Evolutionary conservation across 345 rosid genomes (phyloP).

Genomic region (Lepidium africanum): DNA sequence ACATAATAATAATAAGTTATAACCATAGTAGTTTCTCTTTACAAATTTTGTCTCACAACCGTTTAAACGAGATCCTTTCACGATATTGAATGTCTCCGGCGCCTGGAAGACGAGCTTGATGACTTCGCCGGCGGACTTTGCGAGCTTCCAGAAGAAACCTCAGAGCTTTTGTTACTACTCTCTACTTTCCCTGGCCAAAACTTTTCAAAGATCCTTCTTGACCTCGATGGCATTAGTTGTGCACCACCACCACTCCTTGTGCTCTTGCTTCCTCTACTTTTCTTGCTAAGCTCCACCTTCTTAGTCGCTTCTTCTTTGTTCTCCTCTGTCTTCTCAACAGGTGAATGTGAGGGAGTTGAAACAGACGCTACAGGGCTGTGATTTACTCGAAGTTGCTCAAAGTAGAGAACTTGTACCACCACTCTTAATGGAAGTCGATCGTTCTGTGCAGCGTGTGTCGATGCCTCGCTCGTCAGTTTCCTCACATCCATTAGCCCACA

Average conservation of each 20-base stretch:
- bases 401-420: slow-evolving; percentile 85
- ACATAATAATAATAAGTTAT: neutral
- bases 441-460: slow-evolving; percentile 82
- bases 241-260: slow-evolving; percentile 53
- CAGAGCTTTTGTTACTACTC: slow-evolving; percentile 48
- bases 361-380: slow-evolving; percentile 33
- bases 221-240: slow-evolving; percentile 78
- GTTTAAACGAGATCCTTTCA: neutral
- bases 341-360: slow-evolving; percentile 30
- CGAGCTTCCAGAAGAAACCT: slow-evolving; percentile 81
- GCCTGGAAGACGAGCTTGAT: slow-evolving; percentile 54
- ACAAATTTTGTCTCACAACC: neutral
- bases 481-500: slow-evolving; percentile 76
- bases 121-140: slow-evolving; percentile 82
- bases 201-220: slow-evolving; percentile 76
- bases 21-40: slow-evolving; percentile 17
- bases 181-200: slow-evolving; percentile 64
- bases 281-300: slow-evolving; percentile 44
- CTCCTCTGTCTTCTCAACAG: slow-evolving; percentile 41
- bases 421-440: slow-evolving; percentile 81
- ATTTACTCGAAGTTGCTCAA: slow-evolving; percentile 71
- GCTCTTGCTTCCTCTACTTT: slow-evolving; percentile 51
- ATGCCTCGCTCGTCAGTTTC: slow-evolving; percentile 65
- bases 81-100: slow-evolving; percentile 76
- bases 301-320: slow-evolving; percentile 25